These are phyloP conservation scores for Astraeus odoratus DNA, from an alignment of 768 basidiomycete species.

Conservation along the genomic window DNA sequence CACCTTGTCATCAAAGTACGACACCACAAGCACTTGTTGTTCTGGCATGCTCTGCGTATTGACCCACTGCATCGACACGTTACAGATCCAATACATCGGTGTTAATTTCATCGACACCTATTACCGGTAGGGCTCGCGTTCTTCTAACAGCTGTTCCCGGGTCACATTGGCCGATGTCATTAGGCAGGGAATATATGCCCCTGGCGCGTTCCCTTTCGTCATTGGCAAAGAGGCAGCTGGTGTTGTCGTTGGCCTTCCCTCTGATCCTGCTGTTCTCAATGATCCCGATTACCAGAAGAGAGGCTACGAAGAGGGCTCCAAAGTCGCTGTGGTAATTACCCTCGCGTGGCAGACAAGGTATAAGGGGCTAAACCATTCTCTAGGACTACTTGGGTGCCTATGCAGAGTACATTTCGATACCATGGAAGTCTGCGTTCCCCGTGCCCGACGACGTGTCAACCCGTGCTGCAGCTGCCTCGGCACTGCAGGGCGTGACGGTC, in stretches of 20 bases:
- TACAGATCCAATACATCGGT: conserved; percentile 66
- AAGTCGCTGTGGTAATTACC: conserved; percentile 58
- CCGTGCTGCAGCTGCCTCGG: conserved; percentile 55
- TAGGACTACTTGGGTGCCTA: conserved; percentile 48
- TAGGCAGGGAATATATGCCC: conserved; percentile 61
- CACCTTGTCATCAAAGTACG: conserved; percentile 45
- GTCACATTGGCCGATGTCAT: no score
- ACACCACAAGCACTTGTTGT: background rate
- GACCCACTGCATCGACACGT: background rate
- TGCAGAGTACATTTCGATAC: conserved; percentile 66
- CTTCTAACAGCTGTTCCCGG: background rate
- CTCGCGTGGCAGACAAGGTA: background rate
- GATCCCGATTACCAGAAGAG: conserved; percentile 58
- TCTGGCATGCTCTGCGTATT: background rate
- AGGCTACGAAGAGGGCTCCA: conserved; percentile 60
- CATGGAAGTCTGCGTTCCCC: conserved; percentile 55
- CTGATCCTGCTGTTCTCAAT: conserved; percentile 51
- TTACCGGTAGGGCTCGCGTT: conserved; percentile 43
- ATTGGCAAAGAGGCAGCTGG: conserved; percentile 81
- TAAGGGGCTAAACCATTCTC: background rate
- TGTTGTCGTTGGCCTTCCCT: conserved; percentile 66
- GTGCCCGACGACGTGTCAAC: conserved; percentile 58
- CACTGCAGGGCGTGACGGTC: conserved; percentile 76
- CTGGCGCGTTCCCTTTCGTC: conserved; percentile 50
- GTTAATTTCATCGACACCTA: conserved; percentile 90